Evolutionary conservation across 768 basidiomycete genomes (phyloP).

Genomic region (Pulveroboletus sp.): DNA sequence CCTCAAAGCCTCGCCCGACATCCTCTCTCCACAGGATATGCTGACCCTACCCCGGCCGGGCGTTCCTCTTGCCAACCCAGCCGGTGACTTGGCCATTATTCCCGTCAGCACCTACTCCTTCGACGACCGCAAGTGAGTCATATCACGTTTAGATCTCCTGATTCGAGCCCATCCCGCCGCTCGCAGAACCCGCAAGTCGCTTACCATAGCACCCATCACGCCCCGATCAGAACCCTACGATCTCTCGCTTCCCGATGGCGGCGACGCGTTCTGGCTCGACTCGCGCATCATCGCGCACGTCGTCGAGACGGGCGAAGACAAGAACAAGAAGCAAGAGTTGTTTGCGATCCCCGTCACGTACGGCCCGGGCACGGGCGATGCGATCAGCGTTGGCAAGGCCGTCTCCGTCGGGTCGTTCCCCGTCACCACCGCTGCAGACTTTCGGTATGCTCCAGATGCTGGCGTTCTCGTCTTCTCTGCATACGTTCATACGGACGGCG

Average conservation of each 20-base stretch:
- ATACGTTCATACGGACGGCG: constrained; percentile 71
- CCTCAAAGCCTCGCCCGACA: constrained; percentile 53
- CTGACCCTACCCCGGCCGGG: constrained; percentile 67
- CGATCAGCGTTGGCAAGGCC: constrained; percentile 36
- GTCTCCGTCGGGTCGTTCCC: constrained; percentile 61
- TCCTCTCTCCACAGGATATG: constrained; percentile 70
- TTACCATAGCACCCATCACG: constrained; percentile 59
- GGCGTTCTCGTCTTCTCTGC: constrained; percentile 81
- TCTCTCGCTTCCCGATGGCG: constrained; percentile 60
- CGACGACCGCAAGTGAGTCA: constrained; percentile 64
- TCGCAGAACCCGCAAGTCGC: constrained; percentile 65
- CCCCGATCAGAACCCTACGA: constrained; percentile 46
- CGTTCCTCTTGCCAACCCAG: constrained; percentile 58
- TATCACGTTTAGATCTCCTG: neutral
- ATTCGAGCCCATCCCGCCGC: neutral
- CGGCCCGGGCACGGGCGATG: constrained; percentile 23
- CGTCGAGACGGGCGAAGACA: constrained; percentile 47
- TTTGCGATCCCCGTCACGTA: constrained; percentile 56
- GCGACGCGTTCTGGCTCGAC: constrained; percentile 78
- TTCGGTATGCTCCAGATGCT: constrained; percentile 54
- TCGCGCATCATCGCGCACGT: constrained; percentile 66
- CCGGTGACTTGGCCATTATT: constrained; percentile 65
- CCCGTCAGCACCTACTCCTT: constrained; percentile 67
- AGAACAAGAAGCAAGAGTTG: constrained; percentile 48
- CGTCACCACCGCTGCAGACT: constrained; percentile 63